Conservation (phyloP, 176 grass and related monocot genomes). For the Hsuehochloa calcarea region DNA sequence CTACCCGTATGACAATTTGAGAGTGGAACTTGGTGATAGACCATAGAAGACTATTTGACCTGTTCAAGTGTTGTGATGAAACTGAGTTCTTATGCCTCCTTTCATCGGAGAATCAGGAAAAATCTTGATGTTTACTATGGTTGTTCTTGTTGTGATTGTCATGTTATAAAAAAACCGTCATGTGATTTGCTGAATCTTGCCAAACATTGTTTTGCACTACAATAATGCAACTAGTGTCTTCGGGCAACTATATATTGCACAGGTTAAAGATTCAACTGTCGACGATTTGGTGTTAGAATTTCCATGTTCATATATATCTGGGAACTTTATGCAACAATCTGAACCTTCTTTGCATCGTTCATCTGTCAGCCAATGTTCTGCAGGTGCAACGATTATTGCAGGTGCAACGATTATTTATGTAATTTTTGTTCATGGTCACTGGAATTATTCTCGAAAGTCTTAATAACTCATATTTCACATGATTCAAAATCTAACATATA, state of each 20-base stretch:
- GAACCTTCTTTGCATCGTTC: not conserved
- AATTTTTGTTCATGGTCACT: too few relatives aligned
- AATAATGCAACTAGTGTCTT: conserved; percentile 30
- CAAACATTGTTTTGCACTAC: not conserved
- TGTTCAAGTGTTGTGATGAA: conserved; percentile 9
- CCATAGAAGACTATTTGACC: conserved; percentile 14
- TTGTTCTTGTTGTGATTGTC: conserved; percentile 10
- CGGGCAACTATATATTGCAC: not conserved
- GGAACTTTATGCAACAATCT: not conserved
- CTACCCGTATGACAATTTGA: conserved; percentile 88
- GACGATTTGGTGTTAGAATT: not conserved
- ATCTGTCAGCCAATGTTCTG: not conserved
- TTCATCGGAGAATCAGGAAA: not conserved
- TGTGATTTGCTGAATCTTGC: conserved; percentile 5
- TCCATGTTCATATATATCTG: not conserved
- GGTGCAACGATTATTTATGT: too few relatives aligned
- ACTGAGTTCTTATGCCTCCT: not conserved
- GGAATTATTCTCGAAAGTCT: too few relatives aligned
- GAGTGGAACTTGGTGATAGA: conserved; percentile 72
- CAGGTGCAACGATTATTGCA: too few relatives aligned
- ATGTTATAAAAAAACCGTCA: not conserved
- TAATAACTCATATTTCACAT: too few relatives aligned
- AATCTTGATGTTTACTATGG: conserved; percentile 8
- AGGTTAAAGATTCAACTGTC: not conserved
- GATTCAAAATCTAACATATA: too few relatives aligned